A percentile compares a stretch with the other conserved stretches of the same genome.
These are phyloP conservation scores for Hawksworthiomyces lignivorus DNA, from an alignment of 2,329 filamentous ascomycete genomes.

Conservation along the genomic window DNA sequence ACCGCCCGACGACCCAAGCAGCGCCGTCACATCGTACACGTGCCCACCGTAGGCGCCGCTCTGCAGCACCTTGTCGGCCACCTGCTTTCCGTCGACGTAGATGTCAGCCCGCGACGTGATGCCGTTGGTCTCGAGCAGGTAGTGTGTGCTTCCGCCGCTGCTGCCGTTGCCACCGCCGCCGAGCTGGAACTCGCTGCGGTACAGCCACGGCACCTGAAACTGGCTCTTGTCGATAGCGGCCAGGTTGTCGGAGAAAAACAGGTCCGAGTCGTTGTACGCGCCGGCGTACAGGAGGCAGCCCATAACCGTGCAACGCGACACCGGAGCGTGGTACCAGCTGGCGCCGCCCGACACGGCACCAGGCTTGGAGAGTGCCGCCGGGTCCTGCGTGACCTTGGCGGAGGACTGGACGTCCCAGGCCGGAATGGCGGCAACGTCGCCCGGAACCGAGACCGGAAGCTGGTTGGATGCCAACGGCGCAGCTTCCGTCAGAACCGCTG, in stretches of 20 bases:
- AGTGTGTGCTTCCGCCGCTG: constrained; percentile 27
- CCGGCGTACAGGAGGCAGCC: constrained; percentile 45
- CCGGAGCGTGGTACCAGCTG: constrained; percentile 42
- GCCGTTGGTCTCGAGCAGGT: constrained; percentile 48
- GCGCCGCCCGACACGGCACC: constrained; percentile 31
- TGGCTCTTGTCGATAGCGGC: constrained; percentile 31
- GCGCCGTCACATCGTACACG: constrained; percentile 44
- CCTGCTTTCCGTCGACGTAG: constrained; percentile 46
- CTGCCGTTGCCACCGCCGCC: constrained; percentile 18
- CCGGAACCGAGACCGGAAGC: constrained; percentile 9
- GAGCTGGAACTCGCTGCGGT: constrained; percentile 44
- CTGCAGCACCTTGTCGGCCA: constrained; percentile 42
- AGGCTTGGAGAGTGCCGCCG: constrained; percentile 31
- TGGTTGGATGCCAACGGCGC: too few species aligned
- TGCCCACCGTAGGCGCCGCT: constrained; percentile 50
- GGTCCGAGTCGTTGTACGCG: constrained; percentile 41
- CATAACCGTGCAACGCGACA: constrained; percentile 47
- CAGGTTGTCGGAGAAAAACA: constrained; percentile 49
- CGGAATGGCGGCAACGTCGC: constrained; percentile 28
- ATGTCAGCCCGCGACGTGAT: constrained; percentile 54
- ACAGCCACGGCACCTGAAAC: constrained; percentile 51
- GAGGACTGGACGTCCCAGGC: constrained; percentile 44
- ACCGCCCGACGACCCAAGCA: constrained; percentile 17
- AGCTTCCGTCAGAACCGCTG: too few species aligned
- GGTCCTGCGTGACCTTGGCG: constrained; percentile 25